These are phyloP conservation scores for Metschnikowia borealis DNA, from an alignment of 805 yeast species.

Conservation along the genomic window DNA sequence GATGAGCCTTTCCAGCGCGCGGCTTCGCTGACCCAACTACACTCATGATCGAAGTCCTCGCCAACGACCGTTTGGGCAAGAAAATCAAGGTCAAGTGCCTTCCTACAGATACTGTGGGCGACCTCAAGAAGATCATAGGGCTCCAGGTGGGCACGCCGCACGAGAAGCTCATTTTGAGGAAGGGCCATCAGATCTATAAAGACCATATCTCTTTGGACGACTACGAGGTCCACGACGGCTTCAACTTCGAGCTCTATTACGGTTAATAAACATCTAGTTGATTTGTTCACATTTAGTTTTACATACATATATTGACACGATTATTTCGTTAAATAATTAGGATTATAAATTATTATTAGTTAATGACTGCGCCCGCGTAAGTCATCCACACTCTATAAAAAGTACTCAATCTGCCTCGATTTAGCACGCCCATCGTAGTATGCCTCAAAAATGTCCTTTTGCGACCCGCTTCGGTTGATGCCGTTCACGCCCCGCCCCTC, in stretches of 20 bases:
- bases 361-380: conserved; percentile 4
- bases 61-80: conserved; percentile 68
- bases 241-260: conserved; percentile 80
- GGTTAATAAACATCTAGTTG: conserved; percentile 26
- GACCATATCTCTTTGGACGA: conserved; percentile 92
- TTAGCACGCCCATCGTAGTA: conserved; percentile 26
- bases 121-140: conserved; percentile 79
- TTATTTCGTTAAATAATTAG: background rate
- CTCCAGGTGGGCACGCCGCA: conserved; percentile 76
- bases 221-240: conserved; percentile 89
- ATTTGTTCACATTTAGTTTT: too few species aligned
- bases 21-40: background rate
- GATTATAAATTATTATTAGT: background rate
- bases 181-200: conserved; percentile 79
- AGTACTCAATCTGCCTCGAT: conserved; percentile 48
- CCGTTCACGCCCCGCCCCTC: conserved; percentile 41
- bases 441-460: conserved; percentile 23
- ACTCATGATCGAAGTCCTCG: conserved; percentile 39
- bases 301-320: background rate
- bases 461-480: conserved; percentile 7
- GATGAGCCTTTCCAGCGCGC: background rate
- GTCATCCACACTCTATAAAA: conserved; percentile 28
- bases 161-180: conserved; percentile 68
- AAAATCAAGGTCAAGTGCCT: conserved; percentile 85
- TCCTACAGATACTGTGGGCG: conserved; percentile 81